These are phyloP conservation scores for Arabidopsis suecica DNA, from an alignment of 345 rosid species.

Conservation along the genomic window DNA sequence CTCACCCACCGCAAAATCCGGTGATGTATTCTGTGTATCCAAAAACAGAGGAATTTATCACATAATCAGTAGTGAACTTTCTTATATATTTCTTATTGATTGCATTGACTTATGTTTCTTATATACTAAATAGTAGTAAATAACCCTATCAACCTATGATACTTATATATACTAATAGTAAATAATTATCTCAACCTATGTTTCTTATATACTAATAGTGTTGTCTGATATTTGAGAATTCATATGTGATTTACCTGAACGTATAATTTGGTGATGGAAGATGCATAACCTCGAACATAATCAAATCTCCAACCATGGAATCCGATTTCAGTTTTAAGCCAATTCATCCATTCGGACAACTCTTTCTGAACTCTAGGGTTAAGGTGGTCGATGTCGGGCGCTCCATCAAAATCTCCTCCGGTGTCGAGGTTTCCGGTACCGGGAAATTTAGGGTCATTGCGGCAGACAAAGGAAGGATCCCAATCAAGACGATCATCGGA, in stretches of 20 bases:
- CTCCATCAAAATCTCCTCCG: constrained; percentile 52
- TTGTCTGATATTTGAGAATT: neutral
- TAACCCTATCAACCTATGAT: neutral
- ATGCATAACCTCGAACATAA: constrained; percentile 70
- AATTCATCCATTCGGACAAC: constrained; percentile 89
- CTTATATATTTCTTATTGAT: no score
- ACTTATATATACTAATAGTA: no score
- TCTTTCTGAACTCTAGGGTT: constrained; percentile 68
- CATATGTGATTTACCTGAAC: constrained; percentile 24
- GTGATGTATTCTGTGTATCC: constrained; percentile 52
- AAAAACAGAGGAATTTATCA: constrained; percentile 5
- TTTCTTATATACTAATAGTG: neutral
- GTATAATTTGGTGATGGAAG: constrained; percentile 60
- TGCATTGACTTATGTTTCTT: no score
- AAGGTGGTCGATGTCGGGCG: constrained; percentile 92
- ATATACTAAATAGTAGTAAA: no score
- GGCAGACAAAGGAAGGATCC: constrained; percentile 79
- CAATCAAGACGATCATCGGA: constrained; percentile 79
- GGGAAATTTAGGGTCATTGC: constrained; percentile 53
- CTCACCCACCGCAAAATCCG: constrained; percentile 82
- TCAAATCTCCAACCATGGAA: constrained; percentile 84
- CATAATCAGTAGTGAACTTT: no score
- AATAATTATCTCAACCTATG: neutral
- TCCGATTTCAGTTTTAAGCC: constrained; percentile 79
- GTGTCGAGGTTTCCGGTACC: constrained; percentile 80